Conservation (phyloP, 2,329 filamentous ascomycete species). For the Exophiala aquamarina region DNA sequence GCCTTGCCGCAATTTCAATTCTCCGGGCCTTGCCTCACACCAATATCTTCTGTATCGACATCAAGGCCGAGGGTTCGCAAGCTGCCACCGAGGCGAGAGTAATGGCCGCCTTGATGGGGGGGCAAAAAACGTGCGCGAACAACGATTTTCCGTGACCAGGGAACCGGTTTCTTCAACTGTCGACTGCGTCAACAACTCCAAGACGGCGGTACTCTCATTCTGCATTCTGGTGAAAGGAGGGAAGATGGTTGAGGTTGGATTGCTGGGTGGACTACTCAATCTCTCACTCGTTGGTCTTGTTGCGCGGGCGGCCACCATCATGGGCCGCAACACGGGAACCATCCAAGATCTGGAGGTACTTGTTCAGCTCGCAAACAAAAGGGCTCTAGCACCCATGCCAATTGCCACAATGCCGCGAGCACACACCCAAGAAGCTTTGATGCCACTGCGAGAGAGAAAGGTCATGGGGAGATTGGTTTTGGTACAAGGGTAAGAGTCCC, state of each 20-base stretch:
- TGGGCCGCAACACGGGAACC: slow-evolving; percentile 14
- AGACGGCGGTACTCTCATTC: slow-evolving; percentile 12
- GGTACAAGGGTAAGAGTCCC: no score
- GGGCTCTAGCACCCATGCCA: slow-evolving; percentile 9
- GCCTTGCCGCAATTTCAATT: slow-evolving; percentile 17
- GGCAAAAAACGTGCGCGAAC: background rate
- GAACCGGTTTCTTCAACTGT: slow-evolving; percentile 16
- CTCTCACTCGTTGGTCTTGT: slow-evolving; percentile 15
- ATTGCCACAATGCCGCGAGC: slow-evolving; percentile 15
- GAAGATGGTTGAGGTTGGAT: slow-evolving; percentile 19
- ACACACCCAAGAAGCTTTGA: slow-evolving; percentile 15
- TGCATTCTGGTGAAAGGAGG: slow-evolving; percentile 14
- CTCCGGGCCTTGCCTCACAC: slow-evolving; percentile 13
- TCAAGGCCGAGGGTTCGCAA: slow-evolving; percentile 8
- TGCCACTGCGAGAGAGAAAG: slow-evolving; percentile 13
- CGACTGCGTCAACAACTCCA: slow-evolving; percentile 23
- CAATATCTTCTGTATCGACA: slow-evolving; percentile 16
- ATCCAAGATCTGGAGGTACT: slow-evolving; percentile 11
- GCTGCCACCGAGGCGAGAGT: slow-evolving; percentile 14
- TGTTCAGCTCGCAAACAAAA: slow-evolving; percentile 9
- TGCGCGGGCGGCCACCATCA: slow-evolving; percentile 10
- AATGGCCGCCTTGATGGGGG: slow-evolving; percentile 6
- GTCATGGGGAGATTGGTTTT: slow-evolving; percentile 19
- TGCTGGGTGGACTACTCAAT: slow-evolving; percentile 19
- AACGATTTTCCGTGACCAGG: slow-evolving; percentile 6